Evolutionary conservation across 2,329 filamentous ascomycete genomes (phyloP).

Genomic region (Claviceps maximensis): DNA sequence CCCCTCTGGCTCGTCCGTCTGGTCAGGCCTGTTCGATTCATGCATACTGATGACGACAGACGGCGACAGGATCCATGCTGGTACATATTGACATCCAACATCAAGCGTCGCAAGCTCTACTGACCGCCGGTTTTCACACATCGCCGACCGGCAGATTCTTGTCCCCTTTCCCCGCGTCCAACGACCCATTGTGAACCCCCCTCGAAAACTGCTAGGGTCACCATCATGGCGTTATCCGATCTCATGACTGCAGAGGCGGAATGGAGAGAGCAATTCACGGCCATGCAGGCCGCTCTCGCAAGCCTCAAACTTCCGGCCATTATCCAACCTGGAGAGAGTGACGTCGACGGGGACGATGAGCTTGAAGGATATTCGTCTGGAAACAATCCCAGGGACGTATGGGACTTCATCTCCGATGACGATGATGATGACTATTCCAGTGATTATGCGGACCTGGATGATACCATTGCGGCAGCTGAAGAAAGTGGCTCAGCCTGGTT

Average conservation of each 20-base stretch:
- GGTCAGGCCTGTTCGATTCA: no score
- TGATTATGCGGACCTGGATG: conserved; percentile 44
- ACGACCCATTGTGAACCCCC: background rate
- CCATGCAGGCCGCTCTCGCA: conserved; percentile 77
- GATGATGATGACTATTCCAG: conserved; percentile 54
- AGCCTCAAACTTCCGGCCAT: conserved; percentile 43
- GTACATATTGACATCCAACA: background rate
- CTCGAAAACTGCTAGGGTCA: background rate
- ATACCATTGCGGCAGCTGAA: conserved; percentile 27
- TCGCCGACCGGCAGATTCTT: background rate
- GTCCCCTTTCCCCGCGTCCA: background rate
- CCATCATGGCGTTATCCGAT: conserved; percentile 21
- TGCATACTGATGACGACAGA: no score
- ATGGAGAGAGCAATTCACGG: conserved; percentile 76
- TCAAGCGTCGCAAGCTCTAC: background rate
- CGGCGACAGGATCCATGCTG: background rate
- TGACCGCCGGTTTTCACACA: background rate
- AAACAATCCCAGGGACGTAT: conserved; percentile 66
- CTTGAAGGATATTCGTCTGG: conserved; percentile 41
- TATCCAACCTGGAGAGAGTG: conserved; percentile 29
- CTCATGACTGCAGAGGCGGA: conserved; percentile 35
- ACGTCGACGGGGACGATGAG: conserved; percentile 55
- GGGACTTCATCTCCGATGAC: conserved; percentile 77
- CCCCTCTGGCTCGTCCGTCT: no score
- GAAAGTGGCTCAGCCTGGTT: conserved; percentile 55